Conservation (phyloP, 768 basidiomycete species). For the Rubroboletus satanas region DNA sequence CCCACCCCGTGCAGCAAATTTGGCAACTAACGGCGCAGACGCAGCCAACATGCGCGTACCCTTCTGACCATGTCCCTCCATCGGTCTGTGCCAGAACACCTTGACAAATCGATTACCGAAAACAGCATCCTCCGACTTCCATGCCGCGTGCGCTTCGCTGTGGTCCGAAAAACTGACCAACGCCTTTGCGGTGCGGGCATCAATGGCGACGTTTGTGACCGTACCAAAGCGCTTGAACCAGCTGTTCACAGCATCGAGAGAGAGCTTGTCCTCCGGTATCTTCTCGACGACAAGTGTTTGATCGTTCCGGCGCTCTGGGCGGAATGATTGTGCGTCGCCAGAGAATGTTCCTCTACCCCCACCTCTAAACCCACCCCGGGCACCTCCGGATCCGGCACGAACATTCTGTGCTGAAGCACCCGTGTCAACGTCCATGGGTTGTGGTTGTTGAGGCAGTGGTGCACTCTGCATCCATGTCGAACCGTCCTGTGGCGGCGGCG, state of each 20-base stretch:
- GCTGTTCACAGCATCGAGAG: slow-evolving; percentile 69
- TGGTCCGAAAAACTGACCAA: slow-evolving; percentile 84
- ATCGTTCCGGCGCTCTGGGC: slow-evolving; percentile 61
- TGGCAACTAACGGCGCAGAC: slow-evolving; percentile 72
- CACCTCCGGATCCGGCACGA: slow-evolving; percentile 32
- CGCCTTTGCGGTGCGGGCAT: slow-evolving; percentile 69
- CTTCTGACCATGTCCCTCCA: slow-evolving; percentile 83
- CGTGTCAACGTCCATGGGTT: slow-evolving; percentile 34
- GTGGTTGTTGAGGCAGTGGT: slow-evolving; percentile 9
- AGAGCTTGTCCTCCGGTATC: slow-evolving; percentile 82
- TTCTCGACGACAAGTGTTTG: slow-evolving; percentile 92
- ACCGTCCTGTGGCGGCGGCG: slow-evolving; percentile 17
- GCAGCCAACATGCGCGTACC: slow-evolving; percentile 79
- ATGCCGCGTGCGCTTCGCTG: slow-evolving; percentile 80
- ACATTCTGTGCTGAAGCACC: slow-evolving; percentile 18
- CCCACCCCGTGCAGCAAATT: slow-evolving; percentile 46
- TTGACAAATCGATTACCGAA: slow-evolving; percentile 94
- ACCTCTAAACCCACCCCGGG: slow-evolving; percentile 45
- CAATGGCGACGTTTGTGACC: slow-evolving; percentile 89
- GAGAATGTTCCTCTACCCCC: slow-evolving; percentile 56
- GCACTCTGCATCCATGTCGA: slow-evolving; percentile 20
- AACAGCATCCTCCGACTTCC: slow-evolving; percentile 93
- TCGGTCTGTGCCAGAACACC: slow-evolving; percentile 90
- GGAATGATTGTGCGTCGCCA: slow-evolving; percentile 63
- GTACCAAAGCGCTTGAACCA: slow-evolving; percentile 94